phyloP scores from a whole-genome alignment of 1,284 basidiomycete genomes.

The Rhodotorula sp. region DNA sequence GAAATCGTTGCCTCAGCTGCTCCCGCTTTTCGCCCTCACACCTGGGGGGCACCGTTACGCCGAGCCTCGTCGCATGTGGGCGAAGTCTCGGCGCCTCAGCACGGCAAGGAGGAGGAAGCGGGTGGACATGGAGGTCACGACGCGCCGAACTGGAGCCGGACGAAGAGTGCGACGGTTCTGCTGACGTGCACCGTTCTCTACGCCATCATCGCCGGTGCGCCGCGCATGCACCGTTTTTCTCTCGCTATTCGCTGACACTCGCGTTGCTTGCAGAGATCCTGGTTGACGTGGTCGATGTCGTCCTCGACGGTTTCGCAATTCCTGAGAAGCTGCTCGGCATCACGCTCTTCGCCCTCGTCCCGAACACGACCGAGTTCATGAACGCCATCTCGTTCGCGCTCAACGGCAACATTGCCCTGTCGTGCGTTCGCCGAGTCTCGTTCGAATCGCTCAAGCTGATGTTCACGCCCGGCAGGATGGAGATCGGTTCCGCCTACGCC shows the following conservation, averaged over 20 bases:
- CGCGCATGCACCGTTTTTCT: no score
- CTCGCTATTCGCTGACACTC: background rate
- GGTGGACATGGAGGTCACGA: constrained; percentile 79
- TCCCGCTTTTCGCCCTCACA: constrained; percentile 51
- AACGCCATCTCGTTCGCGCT: constrained; percentile 98
- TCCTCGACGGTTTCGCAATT: constrained; percentile 87
- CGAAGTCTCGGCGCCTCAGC: constrained; percentile 17
- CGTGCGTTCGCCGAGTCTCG: constrained; percentile 53
- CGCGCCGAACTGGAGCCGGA: constrained; percentile 90
- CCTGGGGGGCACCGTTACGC: constrained; percentile 17
- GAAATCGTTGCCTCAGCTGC: constrained; percentile 82
- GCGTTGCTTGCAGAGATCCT: background rate
- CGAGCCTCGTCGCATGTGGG: constrained; percentile 22
- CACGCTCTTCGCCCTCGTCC: constrained; percentile 94
- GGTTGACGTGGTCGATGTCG: constrained; percentile 85
- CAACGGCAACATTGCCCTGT: constrained; percentile 91
- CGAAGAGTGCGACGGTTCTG: constrained; percentile 79
- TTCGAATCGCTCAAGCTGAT: background rate
- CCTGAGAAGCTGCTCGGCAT: constrained; percentile 98
- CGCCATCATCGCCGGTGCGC: constrained; percentile 88
- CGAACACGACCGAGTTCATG: constrained; percentile 99
- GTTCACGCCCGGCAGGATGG: constrained; percentile 66
- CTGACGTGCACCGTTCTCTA: constrained; percentile 88
- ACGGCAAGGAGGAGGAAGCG: constrained; percentile 8
- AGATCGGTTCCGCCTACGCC: constrained; percentile 98